Evolutionary conservation across 2,329 filamentous ascomycete species (phyloP).

Genomic region (Daldinia sp.): DNA sequence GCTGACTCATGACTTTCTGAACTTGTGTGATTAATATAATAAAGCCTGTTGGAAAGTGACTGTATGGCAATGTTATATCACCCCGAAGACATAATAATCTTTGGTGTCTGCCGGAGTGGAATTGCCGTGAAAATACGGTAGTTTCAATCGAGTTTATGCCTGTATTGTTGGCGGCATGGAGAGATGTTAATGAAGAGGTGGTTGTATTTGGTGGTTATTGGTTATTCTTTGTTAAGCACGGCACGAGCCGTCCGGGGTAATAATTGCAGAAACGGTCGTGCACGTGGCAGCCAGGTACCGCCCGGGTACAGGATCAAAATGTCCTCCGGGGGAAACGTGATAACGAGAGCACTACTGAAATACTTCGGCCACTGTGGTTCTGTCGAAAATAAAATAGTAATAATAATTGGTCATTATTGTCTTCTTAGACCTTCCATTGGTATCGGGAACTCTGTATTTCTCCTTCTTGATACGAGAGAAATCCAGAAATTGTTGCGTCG

Average conservation of each 20-base stretch:
- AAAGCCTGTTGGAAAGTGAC: not conserved
- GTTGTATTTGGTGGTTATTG: not conserved
- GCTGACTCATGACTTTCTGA: not conserved
- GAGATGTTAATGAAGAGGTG: too few species aligned
- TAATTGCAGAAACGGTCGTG: constrained; percentile 8
- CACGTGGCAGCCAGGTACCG: constrained; percentile 23
- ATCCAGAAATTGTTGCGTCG: not conserved
- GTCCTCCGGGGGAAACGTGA: constrained; percentile 15
- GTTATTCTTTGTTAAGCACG: not conserved
- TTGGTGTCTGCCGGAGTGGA: not conserved
- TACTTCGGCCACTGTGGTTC: not conserved
- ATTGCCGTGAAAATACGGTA: not conserved
- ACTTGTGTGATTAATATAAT: not conserved
- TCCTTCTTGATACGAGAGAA: not conserved
- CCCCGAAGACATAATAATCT: not conserved
- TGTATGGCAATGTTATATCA: not conserved
- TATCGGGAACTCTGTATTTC: not conserved
- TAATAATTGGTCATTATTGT: too few species aligned
- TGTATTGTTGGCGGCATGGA: not conserved
- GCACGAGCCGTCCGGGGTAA: not conserved
- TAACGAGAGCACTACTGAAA: constrained; percentile 11
- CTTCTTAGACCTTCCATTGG: not conserved
- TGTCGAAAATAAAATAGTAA: not conserved
- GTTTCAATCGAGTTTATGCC: not conserved
- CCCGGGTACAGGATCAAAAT: constrained; percentile 12